phyloP scores from a whole-genome alignment of 345 rosid species.

The Clausena lansium region DNA sequence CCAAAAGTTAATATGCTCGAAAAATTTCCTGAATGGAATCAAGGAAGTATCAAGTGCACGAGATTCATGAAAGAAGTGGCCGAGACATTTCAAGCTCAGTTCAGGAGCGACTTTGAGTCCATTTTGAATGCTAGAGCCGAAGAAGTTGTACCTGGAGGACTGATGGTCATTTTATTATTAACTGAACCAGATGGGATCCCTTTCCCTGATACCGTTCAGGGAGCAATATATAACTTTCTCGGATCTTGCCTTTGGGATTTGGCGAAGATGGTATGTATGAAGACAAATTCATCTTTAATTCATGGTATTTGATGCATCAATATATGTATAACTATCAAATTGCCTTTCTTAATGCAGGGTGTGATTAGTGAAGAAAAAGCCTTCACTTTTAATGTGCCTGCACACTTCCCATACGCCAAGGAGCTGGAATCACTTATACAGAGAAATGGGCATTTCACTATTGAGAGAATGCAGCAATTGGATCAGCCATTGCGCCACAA shows the following conservation, averaged over 20 bases:
- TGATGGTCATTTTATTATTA: not conserved
- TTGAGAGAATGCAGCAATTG: not conserved
- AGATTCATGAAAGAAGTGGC: not conserved
- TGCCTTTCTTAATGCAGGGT: not conserved
- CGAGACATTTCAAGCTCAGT: not conserved
- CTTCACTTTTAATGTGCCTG: conserved; percentile 1
- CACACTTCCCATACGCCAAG: not conserved
- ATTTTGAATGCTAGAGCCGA: not conserved
- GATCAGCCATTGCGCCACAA: not conserved
- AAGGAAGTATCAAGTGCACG: not conserved
- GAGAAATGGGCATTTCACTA: conserved; percentile 7
- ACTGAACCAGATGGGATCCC: not conserved
- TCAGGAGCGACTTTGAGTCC: not conserved
- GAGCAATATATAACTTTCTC: not conserved
- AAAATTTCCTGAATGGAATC: not conserved
- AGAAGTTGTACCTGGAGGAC: conserved; percentile 3
- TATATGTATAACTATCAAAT: too few species aligned
- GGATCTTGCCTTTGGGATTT: conserved; percentile 1
- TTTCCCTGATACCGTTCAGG: not conserved
- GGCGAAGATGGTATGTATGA: conserved; percentile 9
- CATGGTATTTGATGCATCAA: too few species aligned
- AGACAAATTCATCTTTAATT: not conserved
- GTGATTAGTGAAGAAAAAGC: conserved; percentile 3
- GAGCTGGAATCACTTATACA: conserved; percentile 3
- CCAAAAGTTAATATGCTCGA: not conserved